Evolutionary conservation across 495 filamentous ascomycete genomes (phyloP), one percentile per base, ranked within the genome.

Genomic region (Penicillium alfredii): DNA sequence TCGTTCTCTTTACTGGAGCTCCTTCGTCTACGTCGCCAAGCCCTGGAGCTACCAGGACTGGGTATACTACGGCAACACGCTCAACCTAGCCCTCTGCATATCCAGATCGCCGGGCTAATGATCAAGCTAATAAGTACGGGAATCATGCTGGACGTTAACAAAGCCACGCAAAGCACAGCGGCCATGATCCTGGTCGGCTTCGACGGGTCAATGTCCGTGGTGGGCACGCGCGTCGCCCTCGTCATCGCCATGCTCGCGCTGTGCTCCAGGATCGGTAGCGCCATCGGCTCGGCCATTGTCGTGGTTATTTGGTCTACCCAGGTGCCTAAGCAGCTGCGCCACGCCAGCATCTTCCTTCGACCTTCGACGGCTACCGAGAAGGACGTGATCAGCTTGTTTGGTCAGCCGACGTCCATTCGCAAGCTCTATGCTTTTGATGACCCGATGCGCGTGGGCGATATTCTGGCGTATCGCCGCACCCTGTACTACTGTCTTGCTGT

Each of bases 81-180:
- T 33, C 1, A 38, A 33, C 6, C 29, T 45, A 2, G 37, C 46
- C 0, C 33, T 45, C 31, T 33, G 27, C 16, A 22, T 41, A 37
- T 53, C 27, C 39, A 53, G 31, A 55, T 55, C n/a, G 14, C 50
- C 10, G 51, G 54, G 2, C 40, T 56, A 2, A 21, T 50, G 8
- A 27, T 49, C 30, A 55, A 53, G 22, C 50, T 56, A 11, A 15
- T 42, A 22, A 40, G 44, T 6, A 30, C 26, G 21, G 35, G 27
- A 10, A 35, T 38, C n/a, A 47, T 51, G 47, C 35, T 58, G 8
- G 40, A 45, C 17, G 54, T 48, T 3, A 50, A 58, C 33, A 45
- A 12, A 7, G 29, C 33, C 6, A 42, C 38, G 0, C 14, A n/a
- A 8, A 42, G 30, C 30, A 42, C 44, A 2, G 38, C 24, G 11